Percentiles rank a stretch among this genome's conserved stretches.
Evolutionary conservation across 805 yeast genomes (phyloP).

Genomic region (Schizosaccharomyces lindneri): DNA sequence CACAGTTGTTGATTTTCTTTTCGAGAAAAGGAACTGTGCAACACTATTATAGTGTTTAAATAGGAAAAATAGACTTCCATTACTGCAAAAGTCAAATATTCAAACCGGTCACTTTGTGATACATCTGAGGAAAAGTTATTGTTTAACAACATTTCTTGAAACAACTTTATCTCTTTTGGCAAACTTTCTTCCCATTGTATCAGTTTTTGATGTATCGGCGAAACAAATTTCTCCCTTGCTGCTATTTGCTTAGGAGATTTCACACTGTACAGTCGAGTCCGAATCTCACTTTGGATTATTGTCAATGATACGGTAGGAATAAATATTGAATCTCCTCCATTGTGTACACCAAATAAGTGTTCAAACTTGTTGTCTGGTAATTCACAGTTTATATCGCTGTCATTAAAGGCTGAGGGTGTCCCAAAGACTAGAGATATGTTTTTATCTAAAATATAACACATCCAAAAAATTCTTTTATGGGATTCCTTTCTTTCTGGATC

Average conservation of each 20-base stretch:
- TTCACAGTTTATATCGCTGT: not conserved
- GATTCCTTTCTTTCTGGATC: not conserved
- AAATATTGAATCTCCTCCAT: not conserved
- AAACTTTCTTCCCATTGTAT: not conserved
- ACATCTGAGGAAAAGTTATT: not conserved
- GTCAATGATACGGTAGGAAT: not conserved
- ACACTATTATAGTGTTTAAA: not conserved
- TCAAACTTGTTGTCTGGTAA: not conserved
- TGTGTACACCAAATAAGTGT: not conserved
- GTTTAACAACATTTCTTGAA: not conserved
- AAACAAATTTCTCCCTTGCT: not conserved
- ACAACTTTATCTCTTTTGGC: not conserved
- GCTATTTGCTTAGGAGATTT: not conserved
- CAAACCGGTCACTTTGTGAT: not conserved
- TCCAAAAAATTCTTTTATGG: not conserved
- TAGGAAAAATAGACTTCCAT: not conserved
- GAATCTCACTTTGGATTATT: not conserved
- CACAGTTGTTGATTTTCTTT: not conserved
- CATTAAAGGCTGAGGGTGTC: not conserved
- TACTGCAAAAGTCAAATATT: not conserved
- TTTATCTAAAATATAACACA: not conserved
- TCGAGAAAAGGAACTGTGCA: not conserved
- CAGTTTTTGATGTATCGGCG: not conserved
- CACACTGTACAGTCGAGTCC: not conserved
- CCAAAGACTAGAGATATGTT: not conserved